Conservation (phyloP, 169 alveolate genomes). For the Cryptosporidium bovis region DNA sequence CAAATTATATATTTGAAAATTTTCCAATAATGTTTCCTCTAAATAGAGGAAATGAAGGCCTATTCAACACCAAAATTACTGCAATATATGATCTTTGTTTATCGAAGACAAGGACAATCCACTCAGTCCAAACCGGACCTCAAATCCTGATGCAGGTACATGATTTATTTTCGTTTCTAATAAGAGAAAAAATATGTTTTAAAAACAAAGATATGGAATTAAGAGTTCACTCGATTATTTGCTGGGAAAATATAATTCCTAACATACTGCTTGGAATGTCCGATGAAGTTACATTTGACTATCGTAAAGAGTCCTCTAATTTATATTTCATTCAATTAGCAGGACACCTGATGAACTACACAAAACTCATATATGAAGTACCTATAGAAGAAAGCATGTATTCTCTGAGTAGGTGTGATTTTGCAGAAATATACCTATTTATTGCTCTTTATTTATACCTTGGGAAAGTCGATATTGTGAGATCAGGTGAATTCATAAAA, state of each 20-base stretch:
- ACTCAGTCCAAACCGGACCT: too few species aligned
- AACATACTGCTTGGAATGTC: conserved; percentile 13
- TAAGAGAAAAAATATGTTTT: background rate
- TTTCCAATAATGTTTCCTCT: conserved; percentile 9
- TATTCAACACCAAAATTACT: background rate
- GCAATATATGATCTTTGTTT: too few species aligned
- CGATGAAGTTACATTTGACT: background rate
- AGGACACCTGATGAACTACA: conserved; percentile 1
- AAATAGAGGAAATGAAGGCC: background rate
- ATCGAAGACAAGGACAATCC: too few species aligned
- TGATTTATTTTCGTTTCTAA: conserved; percentile 26
- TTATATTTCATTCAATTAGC: conserved; percentile 38
- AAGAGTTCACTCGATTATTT: conserved; percentile 13
- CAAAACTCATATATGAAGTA: background rate
- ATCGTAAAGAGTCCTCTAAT: background rate
- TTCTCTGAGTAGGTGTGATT: background rate
- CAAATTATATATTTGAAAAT: background rate
- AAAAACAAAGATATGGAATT: conserved; percentile 1
- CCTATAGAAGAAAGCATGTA: background rate
- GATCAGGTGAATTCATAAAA: conserved; percentile 2
- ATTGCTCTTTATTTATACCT: conserved; percentile 15
- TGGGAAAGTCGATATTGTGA: conserved; percentile 14
- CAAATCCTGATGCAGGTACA: conserved; percentile 1
- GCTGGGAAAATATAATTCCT: conserved; percentile 41
- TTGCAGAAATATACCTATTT: conserved; percentile 43